Evolutionary conservation across 176 grass and related monocot genomes (phyloP).

Genomic region (Lolium rigidum): DNA sequence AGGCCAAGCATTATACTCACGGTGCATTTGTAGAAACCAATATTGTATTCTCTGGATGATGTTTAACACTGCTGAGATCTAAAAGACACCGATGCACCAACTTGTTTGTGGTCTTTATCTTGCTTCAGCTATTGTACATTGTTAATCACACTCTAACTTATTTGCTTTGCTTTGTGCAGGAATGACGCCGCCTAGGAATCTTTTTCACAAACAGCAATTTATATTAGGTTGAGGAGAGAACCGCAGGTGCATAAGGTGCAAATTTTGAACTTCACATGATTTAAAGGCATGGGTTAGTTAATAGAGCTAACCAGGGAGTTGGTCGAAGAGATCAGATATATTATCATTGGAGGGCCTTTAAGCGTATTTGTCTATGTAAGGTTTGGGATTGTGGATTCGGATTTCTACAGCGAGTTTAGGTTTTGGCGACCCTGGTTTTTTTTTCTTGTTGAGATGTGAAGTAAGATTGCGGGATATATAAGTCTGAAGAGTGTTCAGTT

Average conservation of each 20-base stretch:
- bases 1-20: neutral
- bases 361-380: conserved; percentile 64
- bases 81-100: conserved; percentile 16
- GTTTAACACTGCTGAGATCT: neutral
- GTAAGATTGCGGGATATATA: conserved; percentile 82
- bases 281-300: conserved; percentile 71
- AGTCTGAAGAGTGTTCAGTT: conserved; percentile 80
- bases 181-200: conserved; percentile 71
- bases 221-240: conserved; percentile 79
- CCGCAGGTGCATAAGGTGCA: conserved; percentile 59
- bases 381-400: conserved; percentile 74
- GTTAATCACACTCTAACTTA: neutral
- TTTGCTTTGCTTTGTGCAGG: conserved; percentile 40
- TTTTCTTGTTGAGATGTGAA: conserved; percentile 79
- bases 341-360: conserved; percentile 60
- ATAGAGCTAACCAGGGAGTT: conserved; percentile 78
- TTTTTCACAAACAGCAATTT: conserved; percentile 73
- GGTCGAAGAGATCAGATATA: conserved; percentile 55
- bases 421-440: conserved; percentile 51
- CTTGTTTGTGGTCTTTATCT: conserved; percentile 4
- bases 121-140: neutral
- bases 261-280: conserved; percentile 69
- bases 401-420: conserved; percentile 64
- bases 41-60: neutral
- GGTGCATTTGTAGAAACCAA: neutral